A percentile compares a stretch with the other conserved stretches of the same genome.
Evolutionary conservation across 805 yeast genomes (phyloP).

Genomic region (Cyberlindnera lachancei): DNA sequence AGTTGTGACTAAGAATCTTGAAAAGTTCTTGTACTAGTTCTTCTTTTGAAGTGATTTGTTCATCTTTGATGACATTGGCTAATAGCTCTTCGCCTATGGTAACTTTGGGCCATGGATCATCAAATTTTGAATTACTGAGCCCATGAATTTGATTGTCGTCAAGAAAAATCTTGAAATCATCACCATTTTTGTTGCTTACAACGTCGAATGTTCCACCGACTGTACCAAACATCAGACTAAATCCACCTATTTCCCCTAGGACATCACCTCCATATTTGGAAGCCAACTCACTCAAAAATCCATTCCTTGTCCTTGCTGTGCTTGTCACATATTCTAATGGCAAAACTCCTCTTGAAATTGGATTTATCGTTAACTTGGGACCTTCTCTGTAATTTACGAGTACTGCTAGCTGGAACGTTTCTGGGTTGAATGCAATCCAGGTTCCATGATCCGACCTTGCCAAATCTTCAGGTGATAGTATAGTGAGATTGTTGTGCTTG

Average conservation of each 20-base stretch:
- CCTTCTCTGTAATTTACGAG: conserved; percentile 68
- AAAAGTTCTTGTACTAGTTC: conserved; percentile 45
- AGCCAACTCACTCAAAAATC: conserved; percentile 16
- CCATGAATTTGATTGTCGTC: conserved; percentile 37
- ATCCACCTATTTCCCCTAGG: conserved; percentile 20
- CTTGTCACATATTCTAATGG: conserved; percentile 33
- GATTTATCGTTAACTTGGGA: conserved; percentile 14
- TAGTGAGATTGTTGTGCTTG: conserved; percentile 23
- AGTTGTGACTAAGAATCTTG: conserved; percentile 43
- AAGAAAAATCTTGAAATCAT: conserved; percentile 25
- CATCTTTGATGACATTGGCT: conserved; percentile 24
- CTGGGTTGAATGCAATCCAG: conserved; percentile 71
- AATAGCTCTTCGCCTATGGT: conserved; percentile 42
- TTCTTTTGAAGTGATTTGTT: conserved; percentile 25
- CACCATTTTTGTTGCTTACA: conserved; percentile 20
- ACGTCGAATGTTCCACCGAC: conserved; percentile 24
- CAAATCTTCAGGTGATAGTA: conserved; percentile 68
- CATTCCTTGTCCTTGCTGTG: conserved; percentile 10
- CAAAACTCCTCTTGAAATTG: conserved; percentile 38
- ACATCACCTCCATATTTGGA: conserved; percentile 15
- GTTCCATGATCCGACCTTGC: conserved; percentile 76
- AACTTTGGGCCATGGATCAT: conserved; percentile 74
- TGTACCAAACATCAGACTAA: conserved; percentile 33
- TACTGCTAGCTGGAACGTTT: conserved; percentile 55
- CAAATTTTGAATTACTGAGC: conserved; percentile 59